Conservation (phyloP, 2,329 filamentous ascomycete species). For the Monosporascus sp. region DNA sequence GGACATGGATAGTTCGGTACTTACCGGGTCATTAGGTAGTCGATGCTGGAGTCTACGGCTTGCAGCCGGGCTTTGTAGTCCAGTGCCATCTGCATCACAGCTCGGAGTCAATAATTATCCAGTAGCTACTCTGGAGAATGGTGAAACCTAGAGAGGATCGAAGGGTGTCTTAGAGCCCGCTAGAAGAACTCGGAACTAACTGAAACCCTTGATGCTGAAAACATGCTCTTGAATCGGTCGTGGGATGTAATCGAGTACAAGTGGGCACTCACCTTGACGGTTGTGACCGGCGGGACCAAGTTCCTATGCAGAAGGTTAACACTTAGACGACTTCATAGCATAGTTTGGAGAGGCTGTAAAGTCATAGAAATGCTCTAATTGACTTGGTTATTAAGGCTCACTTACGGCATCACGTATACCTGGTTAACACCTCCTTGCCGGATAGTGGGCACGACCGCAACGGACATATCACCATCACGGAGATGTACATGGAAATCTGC, state of each 20-base stretch:
- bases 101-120: neutral
- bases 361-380: neutral
- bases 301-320: slow-evolving; percentile 23
- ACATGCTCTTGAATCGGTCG: no score
- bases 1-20: neutral
- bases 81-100: slow-evolving; percentile 34
- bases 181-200: no score
- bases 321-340: neutral
- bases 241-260: no score
- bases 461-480: slow-evolving; percentile 45
- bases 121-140: no score
- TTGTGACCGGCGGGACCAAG: slow-evolving; percentile 46
- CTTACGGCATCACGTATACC: slow-evolving; percentile 45
- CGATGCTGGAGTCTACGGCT: slow-evolving; percentile 41
- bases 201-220: no score
- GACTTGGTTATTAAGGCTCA: neutral
- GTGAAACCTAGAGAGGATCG: no score
- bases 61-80: slow-evolving; percentile 40
- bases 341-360: no score
- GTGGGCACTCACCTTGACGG: slow-evolving; percentile 15
- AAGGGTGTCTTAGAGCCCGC: no score
- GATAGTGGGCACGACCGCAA: slow-evolving; percentile 44
- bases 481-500: slow-evolving; percentile 38
- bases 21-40: slow-evolving; percentile 42
- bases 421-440: slow-evolving; percentile 45